Evolutionary conservation across 2,329 filamentous ascomycete genomes (phyloP), one percentile per base, ranked within the genome.

Genomic region (Pseudocercospora ulei): DNA sequence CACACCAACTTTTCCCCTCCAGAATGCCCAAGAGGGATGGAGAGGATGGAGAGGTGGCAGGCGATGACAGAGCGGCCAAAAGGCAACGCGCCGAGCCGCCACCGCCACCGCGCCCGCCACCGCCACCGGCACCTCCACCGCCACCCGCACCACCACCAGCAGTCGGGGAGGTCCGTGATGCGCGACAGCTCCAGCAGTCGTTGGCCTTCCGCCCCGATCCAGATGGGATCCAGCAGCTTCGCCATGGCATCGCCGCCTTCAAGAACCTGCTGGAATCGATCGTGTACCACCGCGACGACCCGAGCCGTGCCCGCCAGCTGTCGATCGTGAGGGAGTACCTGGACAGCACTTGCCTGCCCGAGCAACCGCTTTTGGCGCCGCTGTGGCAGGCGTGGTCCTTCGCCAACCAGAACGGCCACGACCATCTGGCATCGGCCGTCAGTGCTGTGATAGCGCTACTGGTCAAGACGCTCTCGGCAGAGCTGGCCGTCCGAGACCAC

Each of bases 321-420:
- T 56, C 63, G 23, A 78, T 88, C 36, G 65, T 88, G 19, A 70
- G 70, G 48, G 75, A 82, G 49, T 90, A 80, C 56, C 72, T 90
- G 33, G 71, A 76, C 28, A 65, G 70, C 67, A 43, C 65, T 67
- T 11, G 61, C 61, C 44, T 62, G 61, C 35, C 56, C 61, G 69
- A 74, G 37, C 67, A 73, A 4, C 67, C 78, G 14, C 84, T 79
- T 51, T 72, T 96, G 18, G 65, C 72, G 2, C 84, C 94, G 53
- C 65, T 96, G 24, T 82, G 92, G 63, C 82, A 92, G 53, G 85
- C 78, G 43, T 96, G 88, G 88, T 78, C 76, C 31, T 86, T 82
- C 64, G 86, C 82, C 3, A 76, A 77, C 18, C 78, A 83, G 58
- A 76, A 76, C 49, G 84, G 83, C 56, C 81, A 87, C 51, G 86